phyloP scores from a whole-genome alignment of 768 basidiomycete species.

The Clitopilus hobsonii region DNA sequence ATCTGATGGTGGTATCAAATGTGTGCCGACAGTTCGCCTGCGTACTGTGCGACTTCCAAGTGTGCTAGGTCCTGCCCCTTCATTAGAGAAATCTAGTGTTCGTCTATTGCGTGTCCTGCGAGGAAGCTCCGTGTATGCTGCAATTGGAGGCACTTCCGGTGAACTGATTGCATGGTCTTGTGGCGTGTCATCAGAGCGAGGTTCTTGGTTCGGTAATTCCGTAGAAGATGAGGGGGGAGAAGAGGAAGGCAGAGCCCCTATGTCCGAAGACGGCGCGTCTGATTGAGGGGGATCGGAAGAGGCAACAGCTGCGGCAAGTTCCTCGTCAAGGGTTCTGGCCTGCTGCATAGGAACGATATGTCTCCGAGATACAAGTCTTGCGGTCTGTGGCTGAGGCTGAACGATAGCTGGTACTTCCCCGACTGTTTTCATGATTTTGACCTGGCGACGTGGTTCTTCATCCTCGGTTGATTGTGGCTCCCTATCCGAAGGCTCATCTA shows the following conservation, averaged over 20 bases:
- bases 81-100: background rate
- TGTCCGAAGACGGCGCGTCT: background rate
- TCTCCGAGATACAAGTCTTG: background rate
- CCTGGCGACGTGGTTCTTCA: background rate
- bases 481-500: background rate
- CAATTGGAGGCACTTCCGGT: conserved; percentile 5
- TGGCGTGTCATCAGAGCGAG: background rate
- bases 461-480: background rate
- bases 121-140: conserved; percentile 5
- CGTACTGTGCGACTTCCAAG: conserved; percentile 30
- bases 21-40: conserved; percentile 33
- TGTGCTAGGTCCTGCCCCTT: background rate
- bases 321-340: background rate
- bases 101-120: background rate
- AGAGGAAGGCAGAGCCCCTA: background rate
- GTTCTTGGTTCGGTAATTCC: background rate
- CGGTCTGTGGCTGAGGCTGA: background rate
- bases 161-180: background rate
- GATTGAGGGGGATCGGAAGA: background rate
- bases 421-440: background rate
- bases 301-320: background rate
- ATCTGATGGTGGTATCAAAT: conserved; percentile 25
- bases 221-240: background rate
- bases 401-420: background rate
- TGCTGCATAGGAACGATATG: background rate